Evolutionary conservation across 176 grass and related monocot genomes (phyloP), one percentile per base, ranked within the genome.

Genomic region (Poa annua): DNA sequence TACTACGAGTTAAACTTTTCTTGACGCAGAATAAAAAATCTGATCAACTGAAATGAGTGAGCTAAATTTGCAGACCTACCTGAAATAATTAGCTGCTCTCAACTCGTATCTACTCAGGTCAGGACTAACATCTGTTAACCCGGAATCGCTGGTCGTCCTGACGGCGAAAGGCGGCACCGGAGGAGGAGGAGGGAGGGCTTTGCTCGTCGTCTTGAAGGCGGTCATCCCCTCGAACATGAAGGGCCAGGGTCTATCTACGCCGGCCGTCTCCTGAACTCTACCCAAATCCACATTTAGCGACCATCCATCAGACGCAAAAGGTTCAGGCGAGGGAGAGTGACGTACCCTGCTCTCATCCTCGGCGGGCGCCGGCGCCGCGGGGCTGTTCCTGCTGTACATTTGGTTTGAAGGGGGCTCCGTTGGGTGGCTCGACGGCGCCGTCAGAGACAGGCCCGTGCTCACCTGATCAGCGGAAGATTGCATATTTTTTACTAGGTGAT

Each of bases 381-480:
- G 22, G 64, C 82, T 84, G 81, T 80, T 89, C 75, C 77, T 15
- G 66, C 65, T 73, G 68, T 87, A 67, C 71, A 94, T 94, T 95
- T 95, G 93, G 90, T 92, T 95, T 95, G 93, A 92, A 95, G 93
- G 93, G 93, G 85, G 93, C 90, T 95, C 93, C 78, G 74, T 36
- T 84, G 39, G 68, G 80, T 86, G 88, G 84, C 80, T 83, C 68
- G 75, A 61, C 59, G 88, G 60, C 68, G 88, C 84, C 76, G 80
- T 87, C 80, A 90, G 84, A 8, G 88, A 87, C 84, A 87, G 33
- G 75, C 88, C 84, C 41, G 68, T 87, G 88, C 84, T 90, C 88
- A 90, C 88, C 88, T 90, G 59, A 44, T 4, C 41, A 61, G 2
- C 0, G 8, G 52, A 69, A 77, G 17, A 32, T 81, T 26, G 42